Evolutionary conservation across 2,329 filamentous ascomycete species (phyloP), one percentile per base, ranked within the genome.

Genomic region (Neurospora sp.): DNA sequence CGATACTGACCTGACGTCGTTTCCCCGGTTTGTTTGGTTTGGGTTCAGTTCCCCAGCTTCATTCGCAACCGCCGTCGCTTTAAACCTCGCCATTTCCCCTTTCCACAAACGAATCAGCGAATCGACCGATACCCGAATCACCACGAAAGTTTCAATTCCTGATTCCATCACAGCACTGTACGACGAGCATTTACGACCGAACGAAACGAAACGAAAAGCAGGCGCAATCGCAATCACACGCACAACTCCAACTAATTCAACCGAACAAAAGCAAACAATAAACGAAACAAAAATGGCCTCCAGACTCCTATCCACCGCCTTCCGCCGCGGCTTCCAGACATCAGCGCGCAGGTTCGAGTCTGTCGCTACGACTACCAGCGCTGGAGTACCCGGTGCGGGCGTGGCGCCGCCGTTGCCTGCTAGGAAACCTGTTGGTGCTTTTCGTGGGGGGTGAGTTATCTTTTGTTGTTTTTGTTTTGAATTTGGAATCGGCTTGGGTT

Each of bases 351-450:
- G 78, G 72, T 82, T 81, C 76, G 80, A 81, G 76, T 83, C 79
- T 72, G 81, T 70, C 15, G 70, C 66, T 19, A 36, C 52, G 3
- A 62, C 46, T 6, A 28, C 52, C 23, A 36, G 23, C 28, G 28
- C 52, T 62, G 52, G 52, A 36, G 15, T 62, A 4, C 52, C 52
- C 23, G 28, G 52, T 8, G 52, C 52, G 12, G 52, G 52, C 6
- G 52, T 17, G 11, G 72, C 81, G 66, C 77, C 81, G 52, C 78
- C 81, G 41, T 80, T 88, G 71, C 85, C 85, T n/a, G 82, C 84
- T 69, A 83, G 85, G 76, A 87, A 84, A 79, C 87, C 87, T 66
- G 81, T 88, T 71, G 87, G 87, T 74, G 87, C 87, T 71, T 87
- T 89, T 78, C 85, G 87, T 67, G 86, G 86, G 81, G 86, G 87